Evolutionary conservation across 1,139 yeast species (phyloP).

Genomic region (Blastobotrys illinoisensis): DNA sequence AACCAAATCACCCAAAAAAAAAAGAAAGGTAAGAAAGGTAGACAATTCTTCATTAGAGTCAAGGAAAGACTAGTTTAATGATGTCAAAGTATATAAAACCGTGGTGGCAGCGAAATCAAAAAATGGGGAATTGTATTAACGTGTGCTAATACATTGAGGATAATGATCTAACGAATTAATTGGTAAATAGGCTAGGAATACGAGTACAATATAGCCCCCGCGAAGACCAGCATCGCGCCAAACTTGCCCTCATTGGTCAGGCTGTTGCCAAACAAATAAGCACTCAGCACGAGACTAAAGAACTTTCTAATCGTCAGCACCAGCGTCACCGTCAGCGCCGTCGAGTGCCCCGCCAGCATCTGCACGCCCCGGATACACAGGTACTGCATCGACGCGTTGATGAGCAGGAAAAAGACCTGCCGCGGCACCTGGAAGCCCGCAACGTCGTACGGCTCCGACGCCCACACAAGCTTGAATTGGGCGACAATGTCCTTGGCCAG

Average conservation of each 20-base stretch:
- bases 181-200: not conserved
- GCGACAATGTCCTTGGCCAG: conserved; percentile 20
- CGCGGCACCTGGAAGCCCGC: conserved; percentile 10
- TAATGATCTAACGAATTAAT: too few relatives aligned
- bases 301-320: conserved; percentile 58
- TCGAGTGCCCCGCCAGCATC: conserved; percentile 49
- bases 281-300: conserved; percentile 51
- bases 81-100: too few relatives aligned
- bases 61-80: too few relatives aligned
- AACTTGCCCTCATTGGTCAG: conserved; percentile 37
- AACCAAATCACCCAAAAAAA: too few relatives aligned
- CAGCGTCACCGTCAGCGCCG: conserved; percentile 58
- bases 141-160: too few relatives aligned
- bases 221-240: conserved; percentile 49
- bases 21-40: too few relatives aligned
- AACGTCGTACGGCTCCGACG: not conserved
- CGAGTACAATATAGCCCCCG: conserved; percentile 49
- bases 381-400: conserved; percentile 57
- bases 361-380: conserved; percentile 66
- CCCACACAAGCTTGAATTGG: conserved; percentile 13
- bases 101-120: too few relatives aligned
- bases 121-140: too few relatives aligned
- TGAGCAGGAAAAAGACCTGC: conserved; percentile 28
- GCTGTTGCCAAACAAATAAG: conserved; percentile 43
- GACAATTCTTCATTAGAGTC: too few relatives aligned